A percentile compares a stretch with the other conserved stretches of the same genome.
These are phyloP conservation scores for Coffea canephora DNA, from an alignment of 257 asterid genomes.

Conservation along the genomic window DNA sequence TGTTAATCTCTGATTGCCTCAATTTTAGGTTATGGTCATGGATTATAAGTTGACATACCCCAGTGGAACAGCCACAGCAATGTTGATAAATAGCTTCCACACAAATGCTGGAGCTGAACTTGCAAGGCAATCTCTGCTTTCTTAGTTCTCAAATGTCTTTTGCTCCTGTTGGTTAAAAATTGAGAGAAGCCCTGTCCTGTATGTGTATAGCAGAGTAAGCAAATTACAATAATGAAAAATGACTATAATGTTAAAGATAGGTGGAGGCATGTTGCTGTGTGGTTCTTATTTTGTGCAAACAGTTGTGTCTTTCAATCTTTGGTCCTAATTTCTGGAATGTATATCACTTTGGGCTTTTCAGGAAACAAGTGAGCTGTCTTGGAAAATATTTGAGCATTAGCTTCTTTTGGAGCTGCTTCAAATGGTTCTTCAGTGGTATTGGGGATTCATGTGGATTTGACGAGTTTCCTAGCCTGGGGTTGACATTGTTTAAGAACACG, in stretches of 20 bases:
- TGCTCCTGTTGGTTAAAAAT: slow-evolving; percentile 7
- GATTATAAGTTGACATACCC: slow-evolving; percentile 87
- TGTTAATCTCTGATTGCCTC: background rate
- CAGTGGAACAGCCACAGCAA: slow-evolving; percentile 98
- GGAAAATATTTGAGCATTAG: slow-evolving; percentile 94
- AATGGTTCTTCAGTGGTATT: slow-evolving; percentile 96
- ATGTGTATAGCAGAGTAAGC: background rate
- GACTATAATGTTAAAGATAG: background rate
- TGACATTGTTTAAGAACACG: slow-evolving; percentile 77
- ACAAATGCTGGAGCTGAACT: slow-evolving; percentile 95
- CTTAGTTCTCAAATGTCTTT: background rate
- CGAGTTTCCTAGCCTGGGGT: slow-evolving; percentile 82
- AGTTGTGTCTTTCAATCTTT: background rate
- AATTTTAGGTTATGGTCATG: slow-evolving; percentile 79
- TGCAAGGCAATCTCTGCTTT: slow-evolving; percentile 53
- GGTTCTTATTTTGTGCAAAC: background rate
- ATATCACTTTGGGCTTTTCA: slow-evolving; percentile 22
- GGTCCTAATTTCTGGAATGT: background rate
- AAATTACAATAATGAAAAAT: too few species aligned
- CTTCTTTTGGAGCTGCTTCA: slow-evolving; percentile 89
- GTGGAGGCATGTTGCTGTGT: background rate
- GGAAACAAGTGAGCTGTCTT: slow-evolving; percentile 82
- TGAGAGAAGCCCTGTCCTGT: background rate
- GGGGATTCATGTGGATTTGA: slow-evolving; percentile 98
- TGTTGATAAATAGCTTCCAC: slow-evolving; percentile 95